Evolutionary conservation across 2,329 filamentous ascomycete species (phyloP).

Genomic region (Nothopassalora personata): DNA sequence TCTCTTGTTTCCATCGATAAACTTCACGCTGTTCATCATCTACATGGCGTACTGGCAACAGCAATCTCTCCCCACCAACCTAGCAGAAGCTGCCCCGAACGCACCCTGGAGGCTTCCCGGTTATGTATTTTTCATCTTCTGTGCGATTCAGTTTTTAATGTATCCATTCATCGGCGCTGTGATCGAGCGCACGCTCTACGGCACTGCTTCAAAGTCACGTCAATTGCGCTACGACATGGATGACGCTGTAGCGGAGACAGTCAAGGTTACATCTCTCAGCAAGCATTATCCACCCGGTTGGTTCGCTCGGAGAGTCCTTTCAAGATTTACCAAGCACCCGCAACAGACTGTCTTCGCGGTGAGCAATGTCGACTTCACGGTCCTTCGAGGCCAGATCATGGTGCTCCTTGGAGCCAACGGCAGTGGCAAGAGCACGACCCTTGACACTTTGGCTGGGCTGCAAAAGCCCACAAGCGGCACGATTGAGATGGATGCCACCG

Average conservation of each 20-base stretch:
- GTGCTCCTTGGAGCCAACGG: slow-evolving; percentile 83
- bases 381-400: slow-evolving; percentile 74
- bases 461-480: slow-evolving; percentile 68
- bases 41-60: slow-evolving; percentile 72
- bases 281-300: slow-evolving; percentile 70
- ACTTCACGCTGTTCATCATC: slow-evolving; percentile 80
- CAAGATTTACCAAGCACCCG: slow-evolving; percentile 43
- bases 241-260: slow-evolving; percentile 44
- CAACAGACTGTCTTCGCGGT: slow-evolving; percentile 74
- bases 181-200: slow-evolving; percentile 69
- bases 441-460: slow-evolving; percentile 78
- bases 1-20: slow-evolving; percentile 78
- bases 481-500: slow-evolving; percentile 69
- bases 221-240: slow-evolving; percentile 36
- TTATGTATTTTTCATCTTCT: slow-evolving; percentile 71
- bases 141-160: slow-evolving; percentile 68
- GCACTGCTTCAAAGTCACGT: slow-evolving; percentile 57
- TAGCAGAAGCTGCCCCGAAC: slow-evolving; percentile 56
- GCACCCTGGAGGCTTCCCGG: slow-evolving; percentile 60
- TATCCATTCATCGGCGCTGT: slow-evolving; percentile 72
- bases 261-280: slow-evolving; percentile 66
- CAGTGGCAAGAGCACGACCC: slow-evolving; percentile 80
- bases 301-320: slow-evolving; percentile 47
- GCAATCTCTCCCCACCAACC: slow-evolving; percentile 53
- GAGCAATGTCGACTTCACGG: slow-evolving; percentile 63